phyloP scores from a whole-genome alignment of 1,284 basidiomycete genomes.

The Mycosarcoma maydis region DNA sequence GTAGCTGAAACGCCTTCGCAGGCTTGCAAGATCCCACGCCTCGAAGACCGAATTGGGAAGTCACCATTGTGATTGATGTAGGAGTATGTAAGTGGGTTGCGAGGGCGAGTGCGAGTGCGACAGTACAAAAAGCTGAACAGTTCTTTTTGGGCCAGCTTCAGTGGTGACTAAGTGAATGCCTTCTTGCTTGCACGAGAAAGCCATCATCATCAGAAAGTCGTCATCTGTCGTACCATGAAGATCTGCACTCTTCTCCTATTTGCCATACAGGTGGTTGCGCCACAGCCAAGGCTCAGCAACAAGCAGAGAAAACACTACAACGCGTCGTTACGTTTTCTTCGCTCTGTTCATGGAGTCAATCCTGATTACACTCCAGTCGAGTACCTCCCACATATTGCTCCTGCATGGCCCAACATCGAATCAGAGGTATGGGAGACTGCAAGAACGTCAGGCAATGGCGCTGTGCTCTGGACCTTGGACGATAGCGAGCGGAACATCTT shows the following conservation, averaged over 20 bases:
- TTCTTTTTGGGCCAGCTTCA: too few species aligned
- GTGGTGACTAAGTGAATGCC: too few species aligned
- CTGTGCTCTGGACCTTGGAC: neutral
- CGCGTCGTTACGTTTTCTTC: neutral
- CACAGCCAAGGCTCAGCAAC: neutral
- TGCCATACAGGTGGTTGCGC: neutral
- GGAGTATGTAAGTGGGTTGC: too few species aligned
- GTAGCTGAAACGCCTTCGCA: too few species aligned
- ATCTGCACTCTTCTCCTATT: neutral
- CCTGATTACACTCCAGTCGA: neutral
- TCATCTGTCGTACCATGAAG: neutral
- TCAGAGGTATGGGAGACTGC: neutral
- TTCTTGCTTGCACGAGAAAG: too few species aligned
- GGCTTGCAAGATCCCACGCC: too few species aligned
- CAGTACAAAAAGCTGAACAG: too few species aligned
- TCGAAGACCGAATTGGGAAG: too few species aligned
- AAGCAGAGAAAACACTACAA: neutral
- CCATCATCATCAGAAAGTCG: too few species aligned
- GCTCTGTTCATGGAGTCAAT: neutral
- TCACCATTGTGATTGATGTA: too few species aligned
- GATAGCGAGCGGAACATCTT: neutral
- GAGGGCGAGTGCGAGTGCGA: too few species aligned
- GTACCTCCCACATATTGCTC: neutral
- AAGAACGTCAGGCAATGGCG: neutral
- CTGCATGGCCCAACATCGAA: conserved; percentile 1